Evolutionary conservation across 495 filamentous ascomycete species (phyloP).

Genomic region (Penicillium paxilli): DNA sequence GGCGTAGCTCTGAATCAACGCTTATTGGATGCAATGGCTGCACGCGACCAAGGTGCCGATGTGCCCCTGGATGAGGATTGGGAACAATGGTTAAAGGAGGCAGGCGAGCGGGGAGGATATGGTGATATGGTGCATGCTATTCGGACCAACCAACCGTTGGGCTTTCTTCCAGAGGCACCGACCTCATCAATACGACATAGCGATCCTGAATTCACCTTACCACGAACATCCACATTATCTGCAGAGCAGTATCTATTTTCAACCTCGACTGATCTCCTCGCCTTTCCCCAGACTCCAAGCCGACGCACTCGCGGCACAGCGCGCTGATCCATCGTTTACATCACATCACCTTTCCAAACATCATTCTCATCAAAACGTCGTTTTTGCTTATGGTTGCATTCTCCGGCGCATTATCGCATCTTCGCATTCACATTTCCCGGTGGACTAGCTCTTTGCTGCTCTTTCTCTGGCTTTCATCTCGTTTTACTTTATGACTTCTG

Average conservation of each 20-base stretch:
- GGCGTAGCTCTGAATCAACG: constrained; percentile 71
- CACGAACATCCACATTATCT: constrained; percentile 9
- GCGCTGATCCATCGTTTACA: constrained; percentile 8
- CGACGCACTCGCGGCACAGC: constrained; percentile 16
- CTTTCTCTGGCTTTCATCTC: not conserved
- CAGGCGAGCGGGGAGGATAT: constrained; percentile 60
- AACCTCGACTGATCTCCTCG: constrained; percentile 3
- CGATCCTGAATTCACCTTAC: constrained; percentile 7
- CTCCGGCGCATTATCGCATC: constrained; percentile 18
- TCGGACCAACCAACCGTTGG: constrained; percentile 38
- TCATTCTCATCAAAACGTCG: not conserved
- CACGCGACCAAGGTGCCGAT: constrained; percentile 61
- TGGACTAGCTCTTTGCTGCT: constrained; percentile 22
- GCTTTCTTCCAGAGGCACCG: constrained; percentile 27
- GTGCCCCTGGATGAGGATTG: constrained; percentile 74
- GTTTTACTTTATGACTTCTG: no score
- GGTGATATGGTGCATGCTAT: constrained; percentile 44
- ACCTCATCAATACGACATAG: constrained; percentile 20
- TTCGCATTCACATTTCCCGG: constrained; percentile 9
- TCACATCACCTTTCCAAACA: not conserved
- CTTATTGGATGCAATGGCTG: constrained; percentile 66
- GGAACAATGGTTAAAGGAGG: constrained; percentile 86
- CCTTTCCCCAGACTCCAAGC: constrained; percentile 12
- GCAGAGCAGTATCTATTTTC: constrained; percentile 23
- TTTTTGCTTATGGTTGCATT: constrained; percentile 18